Percentiles rank a stretch among this genome's conserved stretches.
phyloP scores from a whole-genome alignment of 75 land plant genomes.

The Isoetes taiwanensis region DNA sequence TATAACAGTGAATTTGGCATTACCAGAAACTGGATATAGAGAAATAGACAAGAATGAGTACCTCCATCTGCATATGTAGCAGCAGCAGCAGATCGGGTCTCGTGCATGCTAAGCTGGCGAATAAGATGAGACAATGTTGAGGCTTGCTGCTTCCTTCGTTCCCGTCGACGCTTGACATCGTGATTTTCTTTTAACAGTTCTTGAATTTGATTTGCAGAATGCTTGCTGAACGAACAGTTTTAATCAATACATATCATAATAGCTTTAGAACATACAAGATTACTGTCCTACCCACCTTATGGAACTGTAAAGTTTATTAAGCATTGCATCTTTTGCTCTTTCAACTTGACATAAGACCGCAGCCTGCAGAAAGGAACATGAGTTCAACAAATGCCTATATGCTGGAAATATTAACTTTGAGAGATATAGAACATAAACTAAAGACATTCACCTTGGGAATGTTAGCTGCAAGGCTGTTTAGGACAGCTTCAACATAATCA shows the following conservation, averaged over 20 bases:
- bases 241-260: too few relatives aligned
- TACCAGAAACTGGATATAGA: too few relatives aligned
- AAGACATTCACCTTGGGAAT: neutral
- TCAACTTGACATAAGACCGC: slow-evolving; percentile 98
- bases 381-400: too few relatives aligned
- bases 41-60: slow-evolving; percentile 20
- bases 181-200: slow-evolving; percentile 78
- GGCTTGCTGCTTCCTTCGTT: slow-evolving; percentile 56
- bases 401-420: too few relatives aligned
- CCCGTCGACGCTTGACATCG: slow-evolving; percentile 66
- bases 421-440: neutral
- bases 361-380: slow-evolving; percentile 51
- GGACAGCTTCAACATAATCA: slow-evolving; percentile 4
- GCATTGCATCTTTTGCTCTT: slow-evolving; percentile 95
- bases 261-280: too few relatives aligned
- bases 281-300: slow-evolving; percentile 59
- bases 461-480: slow-evolving; percentile 6
- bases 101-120: slow-evolving; percentile 74
- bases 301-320: slow-evolving; percentile 87
- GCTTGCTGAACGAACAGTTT: too few relatives aligned
- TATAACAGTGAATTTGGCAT: too few relatives aligned
- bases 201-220: too few relatives aligned
- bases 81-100: slow-evolving; percentile 59
- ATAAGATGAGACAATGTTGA: slow-evolving; percentile 63
- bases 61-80: slow-evolving; percentile 38